These are phyloP conservation scores for Candida ovalis DNA, from an alignment of 805 yeast species.

Conservation along the genomic window DNA sequence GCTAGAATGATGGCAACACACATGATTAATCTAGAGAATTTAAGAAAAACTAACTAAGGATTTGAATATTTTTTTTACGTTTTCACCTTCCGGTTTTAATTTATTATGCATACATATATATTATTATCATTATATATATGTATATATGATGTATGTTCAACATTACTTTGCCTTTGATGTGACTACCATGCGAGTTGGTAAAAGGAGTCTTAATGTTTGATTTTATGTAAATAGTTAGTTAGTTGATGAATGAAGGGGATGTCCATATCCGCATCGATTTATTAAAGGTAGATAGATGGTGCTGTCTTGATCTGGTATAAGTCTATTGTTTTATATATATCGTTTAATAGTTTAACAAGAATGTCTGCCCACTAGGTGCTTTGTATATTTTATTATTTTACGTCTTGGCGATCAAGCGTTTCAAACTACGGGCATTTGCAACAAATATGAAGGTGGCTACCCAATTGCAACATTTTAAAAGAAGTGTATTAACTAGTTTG, in stretches of 20 bases:
- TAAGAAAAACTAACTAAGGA: slow-evolving; percentile 12
- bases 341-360: neutral
- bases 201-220: neutral
- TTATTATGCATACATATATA: neutral
- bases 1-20: slow-evolving; percentile 43
- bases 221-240: neutral
- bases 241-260: neutral
- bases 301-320: no score
- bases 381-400: no score
- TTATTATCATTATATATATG: neutral
- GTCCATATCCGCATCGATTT: neutral
- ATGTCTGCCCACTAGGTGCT: neutral
- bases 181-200: no score
- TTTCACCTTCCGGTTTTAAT: no score
- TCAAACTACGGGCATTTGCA: no score
- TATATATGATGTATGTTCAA: neutral
- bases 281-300: neutral
- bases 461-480: no score
- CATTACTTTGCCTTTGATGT: neutral
- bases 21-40: slow-evolving; percentile 27
- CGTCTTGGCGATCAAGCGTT: no score
- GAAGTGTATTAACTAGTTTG: no score
- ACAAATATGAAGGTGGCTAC: no score
- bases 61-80: no score
- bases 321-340: neutral